Base-by-base conservation (phyloP, 768 basidiomycete genomes). In the Lentinula raphanica region DNA sequence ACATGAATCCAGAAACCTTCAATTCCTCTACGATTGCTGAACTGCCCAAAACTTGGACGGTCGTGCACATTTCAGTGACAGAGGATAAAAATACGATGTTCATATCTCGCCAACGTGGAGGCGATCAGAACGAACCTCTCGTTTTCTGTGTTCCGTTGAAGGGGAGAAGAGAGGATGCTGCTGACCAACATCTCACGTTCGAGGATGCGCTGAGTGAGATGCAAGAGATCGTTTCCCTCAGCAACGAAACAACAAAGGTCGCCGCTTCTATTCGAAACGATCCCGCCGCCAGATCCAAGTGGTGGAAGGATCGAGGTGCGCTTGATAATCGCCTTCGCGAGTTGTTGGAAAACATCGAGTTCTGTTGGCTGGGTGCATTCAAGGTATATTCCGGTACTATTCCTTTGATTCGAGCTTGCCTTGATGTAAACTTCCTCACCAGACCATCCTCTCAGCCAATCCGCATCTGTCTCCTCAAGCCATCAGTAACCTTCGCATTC, bases 301-400 rank as follows among this genome's bases (percentile, higher is more conserved):
- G 97, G 97, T 99, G 97, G 97, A 85, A 83, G 35, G 80, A 86
- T 54, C 79, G 97, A 3, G 72, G 75, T 23, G 81, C 78, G 21
- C 77, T 98, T n/a, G 94, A 98, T 65, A 76, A 75, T 48, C 80
- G 93, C 23, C 68, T 99, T 65, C 76, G 82, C 58, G 83, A 84
- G 29, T 71, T 99, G 5, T 69, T 97, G 32, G 83, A 84, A 62
- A 92, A 87, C 62, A 86, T 99, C 44, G 97, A 98, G 68, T 94
- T 91, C 64, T 94, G 90, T 66, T 98, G 97, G 97, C 78, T 99
- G 2, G 96, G 97, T 1, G 94, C 89, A 21, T 98, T 97, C 82
- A 98, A 98, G 85, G 95, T 94, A 50, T 32, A 77, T 65, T 3
- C 21, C 56, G 8, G 58, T 15, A 31, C 29, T 32, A 32, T 29